Base-by-base conservation (phyloP, 2,329 filamentous ascomycete species). In the Aspergillus sp. region DNA sequence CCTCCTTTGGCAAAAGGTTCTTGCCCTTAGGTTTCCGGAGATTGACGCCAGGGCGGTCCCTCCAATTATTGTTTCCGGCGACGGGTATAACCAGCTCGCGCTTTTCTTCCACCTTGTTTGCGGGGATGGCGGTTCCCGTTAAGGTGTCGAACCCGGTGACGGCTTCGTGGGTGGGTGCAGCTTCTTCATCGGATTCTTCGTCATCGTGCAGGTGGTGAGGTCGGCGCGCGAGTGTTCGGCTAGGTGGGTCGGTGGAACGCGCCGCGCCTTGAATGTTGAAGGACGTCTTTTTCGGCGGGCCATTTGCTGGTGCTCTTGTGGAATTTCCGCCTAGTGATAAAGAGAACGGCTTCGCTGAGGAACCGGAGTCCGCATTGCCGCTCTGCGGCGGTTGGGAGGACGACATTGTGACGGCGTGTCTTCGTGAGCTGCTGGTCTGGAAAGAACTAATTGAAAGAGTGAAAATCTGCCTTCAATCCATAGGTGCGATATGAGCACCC, bases 31-130 rank as follows among this genome's bases (percentile, higher is more conserved):
- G 89, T 83, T 81, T 86, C 85, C 57, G 86, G 57, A 72, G 3
- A 10, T 50, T 75, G 2, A 66, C 63, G 3, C 75, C 71, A 4
- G 74, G 66, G 6, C 76, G 70, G 59, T 78, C 73, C 54, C 75
- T 73, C 64, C 92, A 88, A 80, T 98, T 95, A 74, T 97, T 97
- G 72, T 86, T 88, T 70, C 88, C 90, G 77, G 91, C 90, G 62
- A 92, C 90, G 71, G 91, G 88, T 32, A 86, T 86, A 71, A 94
- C 92, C 80, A 92, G 86, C 65, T 89, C 86, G 70, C 89, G 81
- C 41, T 77, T 76, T 80, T 81, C 68, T 70, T 80, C 63, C 63
- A 77, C 63, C 7, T 68, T 62, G 78, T 86, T 60, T 75, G 67
- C 70, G 3, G 71, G 67, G 42, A 80, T 75, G 3, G 73, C 75